Conservation (phyloP, 2,329 filamentous ascomycete genomes). For the Fusarium pseudograminearum region DNA sequence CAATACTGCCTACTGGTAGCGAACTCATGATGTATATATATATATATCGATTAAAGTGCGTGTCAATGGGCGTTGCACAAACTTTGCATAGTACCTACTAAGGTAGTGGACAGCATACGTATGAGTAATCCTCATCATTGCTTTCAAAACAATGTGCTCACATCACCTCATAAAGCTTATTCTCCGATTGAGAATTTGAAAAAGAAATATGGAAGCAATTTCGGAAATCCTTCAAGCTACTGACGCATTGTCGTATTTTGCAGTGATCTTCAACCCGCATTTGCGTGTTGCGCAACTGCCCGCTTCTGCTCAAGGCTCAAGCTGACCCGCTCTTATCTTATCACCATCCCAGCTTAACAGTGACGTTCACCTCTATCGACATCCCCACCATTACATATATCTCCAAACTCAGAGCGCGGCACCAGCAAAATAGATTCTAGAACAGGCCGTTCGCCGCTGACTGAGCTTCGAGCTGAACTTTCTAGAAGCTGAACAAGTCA, state of each 20-base stretch:
- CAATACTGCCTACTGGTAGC: not conserved
- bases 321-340: constrained; percentile 35
- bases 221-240: not conserved
- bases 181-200: not conserved
- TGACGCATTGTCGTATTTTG: constrained; percentile 24
- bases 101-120: too few relatives aligned
- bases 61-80: too few relatives aligned
- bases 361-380: constrained; percentile 39
- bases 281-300: constrained; percentile 26
- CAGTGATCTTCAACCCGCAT: constrained; percentile 21
- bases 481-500: constrained; percentile 42
- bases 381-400: constrained; percentile 44
- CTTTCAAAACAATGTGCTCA: not conserved
- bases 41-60: too few relatives aligned
- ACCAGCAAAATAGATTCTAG: constrained; percentile 39
- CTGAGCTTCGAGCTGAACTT: constrained; percentile 45
- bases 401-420: constrained; percentile 37
- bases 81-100: too few relatives aligned
- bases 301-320: constrained; percentile 16
- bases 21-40: not conserved
- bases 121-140: not conserved
- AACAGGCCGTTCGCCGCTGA: constrained; percentile 39
- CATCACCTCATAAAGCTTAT: not conserved
- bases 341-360: constrained; percentile 24
- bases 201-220: not conserved